Percentiles rank a stretch among this genome's conserved stretches.
Evolutionary conservation across 2,329 filamentous ascomycete species (phyloP).

Genomic region (Calycina marina): DNA sequence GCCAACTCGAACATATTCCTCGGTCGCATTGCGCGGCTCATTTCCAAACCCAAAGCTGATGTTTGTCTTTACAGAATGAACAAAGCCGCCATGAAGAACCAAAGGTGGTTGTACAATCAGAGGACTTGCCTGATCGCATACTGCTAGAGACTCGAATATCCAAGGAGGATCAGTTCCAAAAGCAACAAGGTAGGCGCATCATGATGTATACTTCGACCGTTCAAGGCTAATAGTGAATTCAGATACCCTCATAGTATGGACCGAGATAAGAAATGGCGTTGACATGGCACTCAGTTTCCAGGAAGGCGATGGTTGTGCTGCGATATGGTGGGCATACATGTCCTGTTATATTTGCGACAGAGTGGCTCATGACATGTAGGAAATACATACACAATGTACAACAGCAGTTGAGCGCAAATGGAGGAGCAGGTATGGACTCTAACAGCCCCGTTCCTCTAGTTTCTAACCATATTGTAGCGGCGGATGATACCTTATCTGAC

Average conservation of each 20-base stretch:
- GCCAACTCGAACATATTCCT: slow-evolving; percentile 4
- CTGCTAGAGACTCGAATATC: slow-evolving; percentile 80
- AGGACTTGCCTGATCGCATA: slow-evolving; percentile 73
- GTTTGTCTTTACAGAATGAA: slow-evolving; percentile 30
- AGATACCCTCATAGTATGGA: slow-evolving; percentile 99
- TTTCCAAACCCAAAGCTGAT: no score
- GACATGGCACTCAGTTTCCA: slow-evolving; percentile 99
- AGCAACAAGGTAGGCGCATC: slow-evolving; percentile 73
- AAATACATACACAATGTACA: slow-evolving; percentile 84
- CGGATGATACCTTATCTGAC: slow-evolving; percentile 79
- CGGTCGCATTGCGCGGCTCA: no score
- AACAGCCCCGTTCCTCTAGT: not conserved
- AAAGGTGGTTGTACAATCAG: slow-evolving; percentile 79
- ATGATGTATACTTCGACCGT: slow-evolving; percentile 9
- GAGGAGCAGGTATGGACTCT: slow-evolving; percentile 47
- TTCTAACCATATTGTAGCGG: no score
- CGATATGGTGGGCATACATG: slow-evolving; percentile 59
- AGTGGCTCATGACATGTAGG: slow-evolving; percentile 33
- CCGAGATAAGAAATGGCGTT: slow-evolving; percentile 64
- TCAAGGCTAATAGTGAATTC: slow-evolving; percentile 13
- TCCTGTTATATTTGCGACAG: not conserved
- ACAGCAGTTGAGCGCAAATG: slow-evolving; percentile 51
- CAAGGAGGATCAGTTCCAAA: slow-evolving; percentile 93
- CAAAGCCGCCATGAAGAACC: slow-evolving; percentile 60
- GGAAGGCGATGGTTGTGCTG: slow-evolving; percentile 83